A percentile compares a stretch with the other conserved stretches of the same genome.
These are phyloP conservation scores for Aeminium ludgeri DNA, from an alignment of 495 filamentous ascomycete genomes.

Conservation along the genomic window DNA sequence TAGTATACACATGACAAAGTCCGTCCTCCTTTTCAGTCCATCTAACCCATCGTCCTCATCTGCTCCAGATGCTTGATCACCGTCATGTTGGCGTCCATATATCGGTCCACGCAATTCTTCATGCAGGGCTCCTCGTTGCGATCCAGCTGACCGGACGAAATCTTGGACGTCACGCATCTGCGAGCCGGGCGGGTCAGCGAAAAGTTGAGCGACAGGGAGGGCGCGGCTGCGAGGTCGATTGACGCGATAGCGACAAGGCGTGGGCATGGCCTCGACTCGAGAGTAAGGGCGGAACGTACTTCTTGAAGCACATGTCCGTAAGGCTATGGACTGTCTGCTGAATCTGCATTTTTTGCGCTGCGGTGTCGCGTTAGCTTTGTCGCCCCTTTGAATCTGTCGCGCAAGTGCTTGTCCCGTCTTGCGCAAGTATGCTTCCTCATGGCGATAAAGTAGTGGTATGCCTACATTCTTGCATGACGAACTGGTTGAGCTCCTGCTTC, in stretches of 20 bases:
- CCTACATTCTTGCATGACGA: conserved; percentile 59
- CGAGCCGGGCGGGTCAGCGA: too few relatives aligned
- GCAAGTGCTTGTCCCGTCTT: too few relatives aligned
- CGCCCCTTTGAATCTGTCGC: too few relatives aligned
- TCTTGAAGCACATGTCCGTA: conserved; percentile 40
- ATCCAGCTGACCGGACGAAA: conserved; percentile 51
- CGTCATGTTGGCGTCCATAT: conserved; percentile 68
- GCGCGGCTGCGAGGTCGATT: too few relatives aligned
- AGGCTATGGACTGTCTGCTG: conserved; percentile 53
- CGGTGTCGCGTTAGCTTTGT: too few relatives aligned
- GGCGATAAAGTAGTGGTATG: too few relatives aligned
- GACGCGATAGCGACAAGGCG: too few relatives aligned
- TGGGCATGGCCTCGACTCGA: too few relatives aligned
- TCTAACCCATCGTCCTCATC: conserved; percentile 28
- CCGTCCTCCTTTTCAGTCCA: not conserved
- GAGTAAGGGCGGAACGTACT: too few relatives aligned
- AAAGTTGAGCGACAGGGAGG: too few relatives aligned
- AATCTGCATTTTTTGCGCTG: conserved; percentile 13
- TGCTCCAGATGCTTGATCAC: conserved; percentile 65
- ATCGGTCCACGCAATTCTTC: conserved; percentile 83
- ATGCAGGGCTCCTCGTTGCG: conserved; percentile 61
- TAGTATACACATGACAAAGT: too few relatives aligned
- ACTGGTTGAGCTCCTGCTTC: conserved; percentile 71
- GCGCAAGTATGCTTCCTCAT: too few relatives aligned
- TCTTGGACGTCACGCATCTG: conserved; percentile 62